Base-by-base conservation (phyloP, 2,329 filamentous ascomycete genomes). In the Xylariaceae sp. region DNA sequence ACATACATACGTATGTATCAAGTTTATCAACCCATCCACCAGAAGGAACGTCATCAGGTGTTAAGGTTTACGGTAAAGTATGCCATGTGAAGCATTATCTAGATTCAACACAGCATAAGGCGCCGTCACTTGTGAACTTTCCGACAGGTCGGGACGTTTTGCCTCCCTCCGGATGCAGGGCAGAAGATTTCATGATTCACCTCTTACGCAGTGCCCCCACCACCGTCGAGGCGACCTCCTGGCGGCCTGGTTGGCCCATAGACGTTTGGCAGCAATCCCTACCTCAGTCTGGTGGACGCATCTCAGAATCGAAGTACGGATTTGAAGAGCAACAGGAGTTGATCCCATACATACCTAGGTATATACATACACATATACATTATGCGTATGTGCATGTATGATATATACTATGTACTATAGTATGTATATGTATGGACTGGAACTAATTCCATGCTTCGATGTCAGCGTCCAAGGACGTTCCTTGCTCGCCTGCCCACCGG, bases 401-500 rank as follows among this genome's bases (percentile, higher is more conserved):
- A n/a, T n/a, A n/a, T n/a, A n/a, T n/a, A n/a, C n/a, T n/a, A n/a
- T n/a, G n/a, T n/a, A n/a, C n/a, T n/a, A n/a, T n/a, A n/a, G n/a
- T n/a, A n/a, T n/a, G n/a, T n/a, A n/a, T n/a, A n/a, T n/a, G n/a
- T n/a, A 48, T 40, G 45, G 50, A 20, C 48, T 43, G 53, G 18
- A 53, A 26, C 26, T 50, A 50, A 46, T 18, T 47, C 32, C 48
- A 56, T 52, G 48, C 50, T 50, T 56, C 51, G 40, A 48, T 44
- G 44, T 50, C 29, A 41, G 43, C 44, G 48, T 51, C 45, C 50
- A 54, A 52, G 56, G 49, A 44, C 51, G 43, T 44, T 29, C 46
- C 59, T 52, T 49, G 51, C 51, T n/a, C n/a, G n/a, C n/a, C n/a
- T 49, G 53, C 40, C 46, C 45, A 41, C 18, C 40, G 56, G 32